Evolutionary conservation across 192 early-diverging fungal genomes (phyloP).

Genomic region (Dispira simplex): DNA sequence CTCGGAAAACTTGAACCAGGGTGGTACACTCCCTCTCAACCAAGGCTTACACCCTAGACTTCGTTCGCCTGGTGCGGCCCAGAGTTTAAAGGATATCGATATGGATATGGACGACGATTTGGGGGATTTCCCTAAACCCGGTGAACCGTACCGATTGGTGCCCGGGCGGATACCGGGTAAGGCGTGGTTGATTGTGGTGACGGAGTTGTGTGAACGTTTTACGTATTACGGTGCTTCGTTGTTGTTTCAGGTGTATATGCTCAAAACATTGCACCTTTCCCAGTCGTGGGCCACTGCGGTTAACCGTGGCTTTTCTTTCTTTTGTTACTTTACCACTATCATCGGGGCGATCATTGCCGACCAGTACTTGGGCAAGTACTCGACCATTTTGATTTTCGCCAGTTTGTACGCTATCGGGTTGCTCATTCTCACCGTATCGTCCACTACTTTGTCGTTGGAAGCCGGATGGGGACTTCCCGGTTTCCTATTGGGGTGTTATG

Average conservation of each 20-base stretch:
- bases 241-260: conserved; percentile 40
- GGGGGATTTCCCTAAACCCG: no score
- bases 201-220: conserved; percentile 48
- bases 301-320: conserved; percentile 40
- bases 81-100: no score
- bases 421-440: conserved; percentile 8
- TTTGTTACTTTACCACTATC: conserved; percentile 39
- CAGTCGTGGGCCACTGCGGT: conserved; percentile 38
- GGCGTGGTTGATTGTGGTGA: conserved; percentile 33
- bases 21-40: no score
- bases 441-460: conserved; percentile 12
- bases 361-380: conserved; percentile 14
- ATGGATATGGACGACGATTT: no score
- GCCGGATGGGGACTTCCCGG: conserved; percentile 11
- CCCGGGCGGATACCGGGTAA: conserved; percentile 12
- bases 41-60: no score
- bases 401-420: conserved; percentile 11
- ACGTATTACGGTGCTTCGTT: conserved; percentile 42
- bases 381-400: conserved; percentile 14
- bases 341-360: conserved; percentile 13
- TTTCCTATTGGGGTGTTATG: conserved; percentile 6
- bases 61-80: no score
- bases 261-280: conserved; percentile 30
- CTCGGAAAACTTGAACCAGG: no score
- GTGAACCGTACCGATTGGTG: not conserved